These are phyloP conservation scores for Hordeum pubiflorum DNA, from an alignment of 202 grass and related monocot species.

Conservation along the genomic window DNA sequence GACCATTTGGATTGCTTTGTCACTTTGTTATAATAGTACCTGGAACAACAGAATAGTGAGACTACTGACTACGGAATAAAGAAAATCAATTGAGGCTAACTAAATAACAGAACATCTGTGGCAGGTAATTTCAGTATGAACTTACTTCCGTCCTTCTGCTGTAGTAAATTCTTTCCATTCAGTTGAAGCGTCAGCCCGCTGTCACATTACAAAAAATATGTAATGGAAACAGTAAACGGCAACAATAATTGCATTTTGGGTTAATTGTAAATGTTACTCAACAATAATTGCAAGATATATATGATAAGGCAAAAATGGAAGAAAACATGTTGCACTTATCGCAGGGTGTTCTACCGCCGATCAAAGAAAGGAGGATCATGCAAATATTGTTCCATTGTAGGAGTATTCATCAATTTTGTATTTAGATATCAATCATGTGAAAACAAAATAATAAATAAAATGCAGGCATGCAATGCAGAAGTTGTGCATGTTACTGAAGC, in stretches of 20 bases:
- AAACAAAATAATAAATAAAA: not conserved
- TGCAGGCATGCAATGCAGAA: not conserved
- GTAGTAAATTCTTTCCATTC: conserved; percentile 97
- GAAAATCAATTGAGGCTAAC: not conserved
- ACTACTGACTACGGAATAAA: not conserved
- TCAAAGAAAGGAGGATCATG: not conserved
- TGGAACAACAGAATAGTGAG: conserved; percentile 31
- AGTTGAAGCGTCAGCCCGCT: conserved; percentile 85
- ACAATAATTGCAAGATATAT: not conserved
- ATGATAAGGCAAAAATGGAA: not conserved
- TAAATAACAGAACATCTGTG: conserved; percentile 13
- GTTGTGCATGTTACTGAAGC: not conserved
- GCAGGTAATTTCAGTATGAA: conserved; percentile 12
- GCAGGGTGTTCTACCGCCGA: not conserved
- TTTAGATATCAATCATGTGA: not conserved
- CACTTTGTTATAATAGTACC: conserved; percentile 97
- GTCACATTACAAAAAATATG: conserved; percentile 16
- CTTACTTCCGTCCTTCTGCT: conserved; percentile 76
- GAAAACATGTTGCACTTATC: not conserved
- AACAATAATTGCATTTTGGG: not conserved
- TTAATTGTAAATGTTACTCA: not conserved
- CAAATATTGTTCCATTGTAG: not conserved
- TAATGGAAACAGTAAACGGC: not conserved
- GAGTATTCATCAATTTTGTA: not conserved
- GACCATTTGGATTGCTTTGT: conserved; percentile 96